Evolutionary conservation across 768 basidiomycete genomes (phyloP).

Genomic region (Collybia sordida): DNA sequence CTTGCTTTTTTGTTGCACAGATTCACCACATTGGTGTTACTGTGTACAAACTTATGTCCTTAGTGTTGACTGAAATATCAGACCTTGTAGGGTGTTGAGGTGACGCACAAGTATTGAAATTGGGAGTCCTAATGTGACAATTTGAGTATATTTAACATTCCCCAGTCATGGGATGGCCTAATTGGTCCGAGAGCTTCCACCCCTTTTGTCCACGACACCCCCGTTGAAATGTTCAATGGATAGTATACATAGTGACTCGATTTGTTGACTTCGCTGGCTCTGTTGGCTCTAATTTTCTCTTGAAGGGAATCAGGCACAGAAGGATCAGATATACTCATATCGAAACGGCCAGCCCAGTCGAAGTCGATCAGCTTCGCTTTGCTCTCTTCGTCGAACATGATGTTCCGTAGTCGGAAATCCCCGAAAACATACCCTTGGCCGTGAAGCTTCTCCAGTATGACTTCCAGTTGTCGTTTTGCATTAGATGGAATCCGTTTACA

Average conservation of each 20-base stretch:
- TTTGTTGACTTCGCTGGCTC: no score
- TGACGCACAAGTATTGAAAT: no score
- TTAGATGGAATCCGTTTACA: no score
- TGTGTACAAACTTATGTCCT: no score
- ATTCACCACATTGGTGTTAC: no score
- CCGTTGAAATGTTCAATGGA: not conserved
- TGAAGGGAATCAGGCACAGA: not conserved
- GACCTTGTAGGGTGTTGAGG: no score
- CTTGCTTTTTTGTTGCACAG: no score
- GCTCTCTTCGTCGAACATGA: conserved; percentile 21
- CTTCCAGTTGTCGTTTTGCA: conserved; percentile 18
- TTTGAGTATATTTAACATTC: no score
- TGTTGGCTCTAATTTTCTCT: no score
- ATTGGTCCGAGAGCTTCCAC: not conserved
- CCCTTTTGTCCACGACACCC: not conserved
- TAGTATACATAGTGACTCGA: not conserved
- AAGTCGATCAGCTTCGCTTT: conserved; percentile 34
- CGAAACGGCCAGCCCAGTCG: conserved; percentile 32
- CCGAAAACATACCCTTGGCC: conserved; percentile 31
- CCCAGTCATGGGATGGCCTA: no score
- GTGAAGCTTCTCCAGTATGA: conserved; percentile 23
- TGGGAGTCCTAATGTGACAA: no score
- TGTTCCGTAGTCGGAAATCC: conserved; percentile 32
- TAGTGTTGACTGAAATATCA: no score
- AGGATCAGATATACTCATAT: not conserved